phyloP scores from a whole-genome alignment of 306 rosid species.

The Prunus mongolica region DNA sequence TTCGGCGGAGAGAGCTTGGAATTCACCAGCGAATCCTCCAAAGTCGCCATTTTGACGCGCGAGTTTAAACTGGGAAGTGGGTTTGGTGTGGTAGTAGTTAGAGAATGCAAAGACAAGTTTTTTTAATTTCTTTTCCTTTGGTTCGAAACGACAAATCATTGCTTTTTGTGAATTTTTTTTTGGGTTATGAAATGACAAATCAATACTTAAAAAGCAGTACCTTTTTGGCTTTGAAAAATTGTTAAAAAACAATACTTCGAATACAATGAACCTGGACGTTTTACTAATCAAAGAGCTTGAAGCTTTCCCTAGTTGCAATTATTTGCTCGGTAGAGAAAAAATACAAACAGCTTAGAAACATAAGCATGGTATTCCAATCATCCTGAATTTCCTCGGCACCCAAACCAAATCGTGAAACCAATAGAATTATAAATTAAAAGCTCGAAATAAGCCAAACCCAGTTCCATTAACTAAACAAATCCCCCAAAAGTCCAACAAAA shows the following conservation, averaged over 20 bases:
- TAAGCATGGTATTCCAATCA: not conserved
- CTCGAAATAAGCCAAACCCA: not conserved
- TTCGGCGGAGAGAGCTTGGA: conserved; percentile 62
- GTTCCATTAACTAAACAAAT: not conserved
- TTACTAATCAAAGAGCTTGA: not conserved
- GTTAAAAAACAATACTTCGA: no score
- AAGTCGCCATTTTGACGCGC: conserved; percentile 38
- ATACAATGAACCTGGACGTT: not conserved
- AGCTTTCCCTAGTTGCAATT: no score
- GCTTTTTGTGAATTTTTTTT: no score
- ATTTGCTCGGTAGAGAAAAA: no score
- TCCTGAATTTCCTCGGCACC: not conserved
- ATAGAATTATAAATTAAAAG: not conserved
- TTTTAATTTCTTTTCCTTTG: no score
- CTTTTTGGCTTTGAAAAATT: no score
- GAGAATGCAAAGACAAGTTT: not conserved
- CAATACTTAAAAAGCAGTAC: no score
- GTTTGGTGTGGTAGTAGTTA: not conserved
- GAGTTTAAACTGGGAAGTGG: not conserved
- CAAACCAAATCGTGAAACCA: not conserved
- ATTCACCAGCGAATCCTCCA: conserved; percentile 40
- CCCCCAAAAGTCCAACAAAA: not conserved
- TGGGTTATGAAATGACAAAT: no score
- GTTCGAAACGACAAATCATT: not conserved
- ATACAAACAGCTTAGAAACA: not conserved